Base-by-base conservation (phyloP, 2,329 filamentous ascomycete species). In the Phyllosticta citriasiana region DNA sequence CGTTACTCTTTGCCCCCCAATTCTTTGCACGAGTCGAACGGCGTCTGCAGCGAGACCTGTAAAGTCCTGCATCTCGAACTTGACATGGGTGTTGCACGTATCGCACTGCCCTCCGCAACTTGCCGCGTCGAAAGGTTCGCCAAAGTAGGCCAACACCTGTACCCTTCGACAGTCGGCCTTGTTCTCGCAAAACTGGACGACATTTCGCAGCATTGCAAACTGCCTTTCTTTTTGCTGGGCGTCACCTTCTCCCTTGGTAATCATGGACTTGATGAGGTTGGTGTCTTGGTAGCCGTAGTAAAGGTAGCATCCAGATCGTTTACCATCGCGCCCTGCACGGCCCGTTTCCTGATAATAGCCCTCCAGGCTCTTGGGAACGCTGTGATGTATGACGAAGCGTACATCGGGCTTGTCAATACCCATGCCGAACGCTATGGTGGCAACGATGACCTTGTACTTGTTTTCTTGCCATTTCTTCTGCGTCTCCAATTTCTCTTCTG, bases 341-440 rank as follows among this genome's bases (percentile, higher is more conserved):
- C 94, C 94, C 53, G 94, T 99, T 73, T 99, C 94, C 72, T 99
- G 94, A 70, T 99, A 99, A 73, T 99, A 99, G 0, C 94, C 94
- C 75, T 99, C 94, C 59, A 99, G 78, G 68, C 91, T 97, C 74
- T 99, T 97, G 1, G 94, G 94, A 5, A 99, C 80, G 53, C 86
- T 89, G 68, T 96, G 88, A 70, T 99, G 95, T 51, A 99, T 90
- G 35, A 99, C 94, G 71, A 96, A 99, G 27, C 94, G 88, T 55
- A 99, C 94, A 71, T 99, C 88, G 0, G 92, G 84, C 73, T 99
- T 99, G 78, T 99, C 94, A 66, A 99, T 99, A n/a, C 94, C 94
- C 94, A 99, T 99, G 6, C 94, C 94, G 71, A 99, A 99, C 25
- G 94, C 94, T 72, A 99, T 97, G 0, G 94, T 99, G 22, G 94